Conservation (phyloP, 2,329 filamentous ascomycete genomes). For the Tolypocladium guangdongense region DNA sequence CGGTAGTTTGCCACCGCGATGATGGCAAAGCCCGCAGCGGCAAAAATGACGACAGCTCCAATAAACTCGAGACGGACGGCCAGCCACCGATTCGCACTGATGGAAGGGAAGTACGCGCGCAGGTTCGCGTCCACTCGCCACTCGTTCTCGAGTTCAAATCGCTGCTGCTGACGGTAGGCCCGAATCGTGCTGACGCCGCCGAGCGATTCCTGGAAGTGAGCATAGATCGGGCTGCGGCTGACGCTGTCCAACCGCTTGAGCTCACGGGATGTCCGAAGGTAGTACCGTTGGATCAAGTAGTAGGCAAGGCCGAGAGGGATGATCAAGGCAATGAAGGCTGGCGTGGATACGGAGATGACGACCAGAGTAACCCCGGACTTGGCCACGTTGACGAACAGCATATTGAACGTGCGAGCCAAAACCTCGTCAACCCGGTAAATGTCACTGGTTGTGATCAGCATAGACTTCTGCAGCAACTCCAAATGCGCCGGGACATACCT, state of each 20-base stretch:
- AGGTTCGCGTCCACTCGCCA: constrained; percentile 95
- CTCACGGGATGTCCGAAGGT: constrained; percentile 89
- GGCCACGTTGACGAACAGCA: constrained; percentile 73
- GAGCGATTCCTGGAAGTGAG: constrained; percentile 95
- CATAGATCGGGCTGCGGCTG: constrained; percentile 90
- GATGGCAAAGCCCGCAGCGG: constrained; percentile 72
- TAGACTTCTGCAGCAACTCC: neutral
- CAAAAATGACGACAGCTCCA: constrained; percentile 84
- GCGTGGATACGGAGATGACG: constrained; percentile 74
- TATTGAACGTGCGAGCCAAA: constrained; percentile 93
- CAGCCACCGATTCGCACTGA: constrained; percentile 90
- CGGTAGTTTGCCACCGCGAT: constrained; percentile 63
- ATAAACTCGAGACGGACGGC: constrained; percentile 93
- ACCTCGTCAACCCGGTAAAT: constrained; percentile 84
- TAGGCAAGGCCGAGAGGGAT: constrained; percentile 74
- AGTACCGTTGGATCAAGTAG: constrained; percentile 92
- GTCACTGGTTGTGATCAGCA: constrained; percentile 40
- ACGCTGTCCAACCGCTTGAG: constrained; percentile 93
- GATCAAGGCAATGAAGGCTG: constrained; percentile 70
- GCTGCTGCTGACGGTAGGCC: constrained; percentile 78
- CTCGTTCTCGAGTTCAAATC: constrained; percentile 90
- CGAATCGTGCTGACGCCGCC: constrained; percentile 92
- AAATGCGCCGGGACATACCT: constrained; percentile 43
- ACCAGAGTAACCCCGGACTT: constrained; percentile 73
- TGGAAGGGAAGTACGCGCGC: constrained; percentile 88